These are phyloP conservation scores for Cladophialophora immunda DNA, from an alignment of 2,329 filamentous ascomycete genomes.

Conservation along the genomic window DNA sequence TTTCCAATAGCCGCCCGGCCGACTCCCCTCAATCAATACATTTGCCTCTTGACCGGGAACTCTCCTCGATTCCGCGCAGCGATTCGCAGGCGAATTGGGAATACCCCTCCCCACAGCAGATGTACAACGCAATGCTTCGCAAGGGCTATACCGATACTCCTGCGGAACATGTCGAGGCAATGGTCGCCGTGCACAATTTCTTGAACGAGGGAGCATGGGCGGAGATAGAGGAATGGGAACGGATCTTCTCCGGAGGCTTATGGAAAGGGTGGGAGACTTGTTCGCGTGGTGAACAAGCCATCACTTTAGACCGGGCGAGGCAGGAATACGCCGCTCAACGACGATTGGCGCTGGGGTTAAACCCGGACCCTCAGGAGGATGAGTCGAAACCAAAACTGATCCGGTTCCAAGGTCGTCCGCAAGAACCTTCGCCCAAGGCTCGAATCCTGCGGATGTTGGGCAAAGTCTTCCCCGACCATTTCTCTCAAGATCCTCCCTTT, in stretches of 20 bases:
- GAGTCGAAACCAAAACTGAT: slow-evolving; percentile 73
- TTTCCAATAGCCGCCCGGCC: slow-evolving; percentile 80
- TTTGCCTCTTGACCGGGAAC: slow-evolving; percentile 82
- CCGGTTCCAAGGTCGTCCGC: slow-evolving; percentile 87
- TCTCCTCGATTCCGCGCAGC: slow-evolving; percentile 89
- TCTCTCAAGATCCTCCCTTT: slow-evolving; percentile 85
- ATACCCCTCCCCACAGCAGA: slow-evolving; percentile 97
- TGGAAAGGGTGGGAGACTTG: slow-evolving; percentile 76
- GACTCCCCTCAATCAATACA: slow-evolving; percentile 70
- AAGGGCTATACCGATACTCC: slow-evolving; percentile 97
- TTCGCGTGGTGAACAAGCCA: slow-evolving; percentile 74
- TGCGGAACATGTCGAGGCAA: slow-evolving; percentile 89
- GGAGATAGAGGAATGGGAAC: slow-evolving; percentile 94
- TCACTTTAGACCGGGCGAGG: slow-evolving; percentile 63
- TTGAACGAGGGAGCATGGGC: slow-evolving; percentile 97
- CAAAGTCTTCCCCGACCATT: slow-evolving; percentile 79
- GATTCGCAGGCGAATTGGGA: slow-evolving; percentile 86
- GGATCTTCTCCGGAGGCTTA: slow-evolving; percentile 79
- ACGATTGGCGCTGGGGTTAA: slow-evolving; percentile 39
- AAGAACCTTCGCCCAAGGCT: slow-evolving; percentile 91
- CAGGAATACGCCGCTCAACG: slow-evolving; percentile 50
- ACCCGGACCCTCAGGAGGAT: slow-evolving; percentile 40
- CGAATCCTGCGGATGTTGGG: slow-evolving; percentile 82
- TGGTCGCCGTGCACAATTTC: slow-evolving; percentile 98
- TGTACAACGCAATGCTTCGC: slow-evolving; percentile 97